Percentiles rank a stretch among this genome's conserved stretches.
phyloP scores from a whole-genome alignment of 306 rosid genomes.

The Glycine soja region DNA sequence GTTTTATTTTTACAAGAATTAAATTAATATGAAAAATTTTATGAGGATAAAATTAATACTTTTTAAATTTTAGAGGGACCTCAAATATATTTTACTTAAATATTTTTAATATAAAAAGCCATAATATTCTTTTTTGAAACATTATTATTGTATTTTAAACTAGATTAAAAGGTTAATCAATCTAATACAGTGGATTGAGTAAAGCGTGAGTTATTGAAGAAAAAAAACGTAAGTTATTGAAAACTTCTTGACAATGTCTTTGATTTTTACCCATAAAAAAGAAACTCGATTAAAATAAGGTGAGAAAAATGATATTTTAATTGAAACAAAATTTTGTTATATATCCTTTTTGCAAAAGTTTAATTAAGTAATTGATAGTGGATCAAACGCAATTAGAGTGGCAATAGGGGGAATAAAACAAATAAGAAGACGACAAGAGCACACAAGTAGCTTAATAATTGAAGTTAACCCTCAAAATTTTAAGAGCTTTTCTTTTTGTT shows the following conservation, averaged over 20 bases:
- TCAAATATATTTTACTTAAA: no score
- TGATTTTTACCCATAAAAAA: no score
- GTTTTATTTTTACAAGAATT: no score
- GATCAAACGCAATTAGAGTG: slow-evolving; percentile 2
- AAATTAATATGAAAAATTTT: no score
- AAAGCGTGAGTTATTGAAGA: no score
- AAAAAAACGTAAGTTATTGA: no score
- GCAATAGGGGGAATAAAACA: slow-evolving; percentile 23
- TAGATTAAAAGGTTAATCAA: background rate
- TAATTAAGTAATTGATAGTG: background rate
- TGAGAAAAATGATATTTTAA: background rate
- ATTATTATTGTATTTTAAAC: background rate
- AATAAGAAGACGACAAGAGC: slow-evolving; percentile 44
- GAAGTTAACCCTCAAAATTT: slow-evolving; percentile 42
- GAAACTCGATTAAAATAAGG: background rate
- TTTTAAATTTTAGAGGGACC: no score
- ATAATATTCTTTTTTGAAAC: background rate
- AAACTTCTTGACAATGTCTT: no score
- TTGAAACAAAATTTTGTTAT: background rate
- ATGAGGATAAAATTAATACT: no score
- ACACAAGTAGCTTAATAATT: slow-evolving; percentile 49
- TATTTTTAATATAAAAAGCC: background rate
- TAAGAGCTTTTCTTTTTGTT: slow-evolving; percentile 28
- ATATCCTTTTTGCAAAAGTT: background rate
- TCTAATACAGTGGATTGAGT: no score